These are phyloP conservation scores for Hortiboletus campestris DNA, from an alignment of 768 basidiomycete genomes.

Conservation along the genomic window DNA sequence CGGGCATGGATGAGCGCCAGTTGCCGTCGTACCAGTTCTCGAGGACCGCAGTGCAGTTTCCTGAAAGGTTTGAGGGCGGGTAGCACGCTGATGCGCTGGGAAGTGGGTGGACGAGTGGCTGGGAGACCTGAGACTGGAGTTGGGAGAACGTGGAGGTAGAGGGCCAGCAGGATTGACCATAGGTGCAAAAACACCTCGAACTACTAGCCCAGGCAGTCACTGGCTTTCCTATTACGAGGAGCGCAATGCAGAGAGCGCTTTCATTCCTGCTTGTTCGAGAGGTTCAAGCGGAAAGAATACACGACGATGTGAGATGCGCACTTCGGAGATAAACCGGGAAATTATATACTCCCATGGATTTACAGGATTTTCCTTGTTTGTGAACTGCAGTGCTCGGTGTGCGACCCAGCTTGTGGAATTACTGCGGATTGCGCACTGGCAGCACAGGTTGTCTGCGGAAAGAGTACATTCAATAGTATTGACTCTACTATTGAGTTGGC, in stretches of 20 bases:
- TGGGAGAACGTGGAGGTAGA: neutral
- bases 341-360: too few species aligned
- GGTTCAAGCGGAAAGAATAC: neutral
- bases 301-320: too few species aligned
- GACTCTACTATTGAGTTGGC: too few species aligned
- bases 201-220: neutral
- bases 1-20: conserved; percentile 42
- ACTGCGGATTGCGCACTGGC: too few species aligned
- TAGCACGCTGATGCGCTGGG: conserved; percentile 22
- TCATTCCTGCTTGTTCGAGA: neutral
- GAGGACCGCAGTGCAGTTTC: conserved; percentile 16
- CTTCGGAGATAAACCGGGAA: too few species aligned
- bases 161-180: conserved; percentile 19
- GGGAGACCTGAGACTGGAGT: conserved; percentile 12
- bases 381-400: too few species aligned
- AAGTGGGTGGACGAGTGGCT: conserved; percentile 14
- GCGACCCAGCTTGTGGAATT: too few species aligned
- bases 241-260: neutral
- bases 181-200: conserved; percentile 17
- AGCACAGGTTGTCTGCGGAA: too few species aligned
- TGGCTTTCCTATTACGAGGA: neutral
- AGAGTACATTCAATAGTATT: too few species aligned
- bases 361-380: too few species aligned
- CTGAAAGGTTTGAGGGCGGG: conserved; percentile 24
- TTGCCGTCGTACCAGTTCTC: conserved; percentile 31